Evolutionary conservation across 2,329 filamentous ascomycete species (phyloP).

Genomic region (Stagonosporopsis vannaccii): DNA sequence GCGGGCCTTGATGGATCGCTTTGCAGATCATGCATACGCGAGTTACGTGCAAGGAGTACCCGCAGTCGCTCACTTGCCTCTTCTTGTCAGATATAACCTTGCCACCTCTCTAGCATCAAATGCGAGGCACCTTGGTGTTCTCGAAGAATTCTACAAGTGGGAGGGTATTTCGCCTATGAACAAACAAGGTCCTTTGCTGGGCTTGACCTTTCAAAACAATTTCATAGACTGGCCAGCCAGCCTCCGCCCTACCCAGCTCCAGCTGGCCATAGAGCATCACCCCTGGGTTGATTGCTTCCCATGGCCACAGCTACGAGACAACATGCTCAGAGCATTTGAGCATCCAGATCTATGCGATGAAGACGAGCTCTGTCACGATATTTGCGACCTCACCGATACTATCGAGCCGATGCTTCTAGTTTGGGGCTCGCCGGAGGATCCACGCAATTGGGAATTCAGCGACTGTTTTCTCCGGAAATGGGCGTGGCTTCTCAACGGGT

Average conservation of each 20-base stretch:
- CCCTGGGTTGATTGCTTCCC: constrained; percentile 51
- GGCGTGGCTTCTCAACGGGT: constrained; percentile 51
- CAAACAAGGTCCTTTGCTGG: constrained; percentile 5
- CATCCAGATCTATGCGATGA: constrained; percentile 38
- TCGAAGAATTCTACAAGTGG: constrained; percentile 17
- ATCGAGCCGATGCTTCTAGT: constrained; percentile 49
- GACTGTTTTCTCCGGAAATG: constrained; percentile 57
- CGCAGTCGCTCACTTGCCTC: constrained; percentile 15
- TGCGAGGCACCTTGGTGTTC: constrained; percentile 20
- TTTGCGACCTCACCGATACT: constrained; percentile 18
- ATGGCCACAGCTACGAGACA: constrained; percentile 51
- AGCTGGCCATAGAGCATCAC: constrained; percentile 51
- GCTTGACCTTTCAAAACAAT: background rate
- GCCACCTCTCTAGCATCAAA: constrained; percentile 19
- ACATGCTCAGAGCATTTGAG: constrained; percentile 44
- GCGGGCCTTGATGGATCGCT: constrained; percentile 20
- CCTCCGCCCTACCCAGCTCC: constrained; percentile 48
- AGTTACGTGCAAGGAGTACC: constrained; percentile 27
- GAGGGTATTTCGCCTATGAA: constrained; percentile 28
- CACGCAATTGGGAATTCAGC: constrained; percentile 58
- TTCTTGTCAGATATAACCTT: constrained; percentile 26
- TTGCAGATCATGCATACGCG: constrained; percentile 26
- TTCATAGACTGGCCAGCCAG: constrained; percentile 16
- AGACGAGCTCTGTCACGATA: constrained; percentile 28
- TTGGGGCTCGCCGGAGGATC: constrained; percentile 59